Conservation (phyloP, 352 stramenopile species). For the Pythium utonaiense region DNA sequence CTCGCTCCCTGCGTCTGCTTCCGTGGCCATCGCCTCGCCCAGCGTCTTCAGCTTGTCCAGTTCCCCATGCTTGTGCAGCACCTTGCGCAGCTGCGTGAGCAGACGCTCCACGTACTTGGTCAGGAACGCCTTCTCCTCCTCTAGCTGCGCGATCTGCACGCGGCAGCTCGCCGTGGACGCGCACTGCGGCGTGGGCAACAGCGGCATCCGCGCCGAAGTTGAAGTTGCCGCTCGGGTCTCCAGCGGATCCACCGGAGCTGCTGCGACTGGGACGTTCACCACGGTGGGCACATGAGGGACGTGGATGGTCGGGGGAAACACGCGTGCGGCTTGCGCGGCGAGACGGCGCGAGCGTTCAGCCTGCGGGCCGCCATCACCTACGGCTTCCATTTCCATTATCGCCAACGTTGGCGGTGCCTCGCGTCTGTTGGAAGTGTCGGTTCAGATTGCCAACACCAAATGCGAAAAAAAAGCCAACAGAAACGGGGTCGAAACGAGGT, state of each 20-base stretch:
- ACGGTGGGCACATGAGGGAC: background rate
- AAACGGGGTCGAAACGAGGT: background rate
- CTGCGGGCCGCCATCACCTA: constrained; percentile 12
- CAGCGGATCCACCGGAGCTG: background rate
- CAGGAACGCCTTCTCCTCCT: constrained; percentile 65
- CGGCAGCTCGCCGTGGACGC: constrained; percentile 25
- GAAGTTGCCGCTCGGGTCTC: constrained; percentile 12
- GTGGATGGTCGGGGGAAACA: constrained; percentile 14
- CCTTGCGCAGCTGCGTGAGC: constrained; percentile 48
- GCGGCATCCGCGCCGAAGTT: background rate
- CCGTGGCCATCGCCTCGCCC: constrained; percentile 29
- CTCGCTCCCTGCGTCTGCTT: constrained; percentile 14
- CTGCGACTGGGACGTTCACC: background rate
- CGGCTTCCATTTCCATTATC: constrained; percentile 9
- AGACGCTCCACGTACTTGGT: constrained; percentile 63
- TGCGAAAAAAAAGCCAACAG: constrained; percentile 1
- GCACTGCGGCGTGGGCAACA: constrained; percentile 16
- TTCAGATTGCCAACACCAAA: background rate
- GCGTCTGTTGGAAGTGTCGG: background rate
- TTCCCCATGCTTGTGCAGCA: constrained; percentile 68
- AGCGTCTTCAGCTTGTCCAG: constrained; percentile 66
- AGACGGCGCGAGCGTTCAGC: constrained; percentile 24
- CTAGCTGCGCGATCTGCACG: constrained; percentile 39
- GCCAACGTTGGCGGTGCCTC: background rate
- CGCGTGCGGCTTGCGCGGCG: constrained; percentile 11